Conservation (phyloP, 108 stramenopile genomes). For the Conticribra guillardii region DNA sequence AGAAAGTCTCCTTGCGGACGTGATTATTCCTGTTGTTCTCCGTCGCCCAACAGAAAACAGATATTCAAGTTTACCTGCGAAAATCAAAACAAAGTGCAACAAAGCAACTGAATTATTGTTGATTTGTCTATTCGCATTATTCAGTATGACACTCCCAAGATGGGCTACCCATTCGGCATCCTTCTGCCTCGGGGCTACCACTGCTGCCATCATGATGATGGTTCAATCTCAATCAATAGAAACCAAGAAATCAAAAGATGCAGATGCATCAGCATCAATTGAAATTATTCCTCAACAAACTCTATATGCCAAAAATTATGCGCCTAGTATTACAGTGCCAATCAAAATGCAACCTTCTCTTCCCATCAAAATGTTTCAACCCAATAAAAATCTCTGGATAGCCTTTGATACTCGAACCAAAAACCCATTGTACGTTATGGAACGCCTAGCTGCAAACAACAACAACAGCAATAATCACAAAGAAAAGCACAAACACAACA, state of each 20-base stretch:
- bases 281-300: not conserved
- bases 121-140: too few species aligned
- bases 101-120: too few species aligned
- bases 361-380: slow-evolving; percentile 65
- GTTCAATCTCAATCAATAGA: not conserved
- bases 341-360: slow-evolving; percentile 35
- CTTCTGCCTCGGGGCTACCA: slow-evolving; percentile 41
- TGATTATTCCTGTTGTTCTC: too few species aligned
- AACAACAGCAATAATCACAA: not conserved
- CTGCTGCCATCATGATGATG: slow-evolving; percentile 3
- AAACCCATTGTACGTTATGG: slow-evolving; percentile 79
- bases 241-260: not conserved
- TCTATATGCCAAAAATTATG: not conserved
- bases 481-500: not conserved
- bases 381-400: slow-evolving; percentile 74
- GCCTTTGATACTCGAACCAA: slow-evolving; percentile 75
- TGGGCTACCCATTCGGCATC: slow-evolving; percentile 35
- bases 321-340: not conserved
- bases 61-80: too few species aligned
- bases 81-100: not conserved
- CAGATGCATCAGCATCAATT: not conserved
- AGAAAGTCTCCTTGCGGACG: too few species aligned
- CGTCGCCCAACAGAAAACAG: too few species aligned
- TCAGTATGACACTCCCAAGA: slow-evolving; percentile 29
- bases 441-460: slow-evolving; percentile 36